A percentile compares a stretch with the other conserved stretches of the same genome.
phyloP scores from a whole-genome alignment of 2,329 filamentous ascomycete species.

The Alternaria brassicicola region DNA sequence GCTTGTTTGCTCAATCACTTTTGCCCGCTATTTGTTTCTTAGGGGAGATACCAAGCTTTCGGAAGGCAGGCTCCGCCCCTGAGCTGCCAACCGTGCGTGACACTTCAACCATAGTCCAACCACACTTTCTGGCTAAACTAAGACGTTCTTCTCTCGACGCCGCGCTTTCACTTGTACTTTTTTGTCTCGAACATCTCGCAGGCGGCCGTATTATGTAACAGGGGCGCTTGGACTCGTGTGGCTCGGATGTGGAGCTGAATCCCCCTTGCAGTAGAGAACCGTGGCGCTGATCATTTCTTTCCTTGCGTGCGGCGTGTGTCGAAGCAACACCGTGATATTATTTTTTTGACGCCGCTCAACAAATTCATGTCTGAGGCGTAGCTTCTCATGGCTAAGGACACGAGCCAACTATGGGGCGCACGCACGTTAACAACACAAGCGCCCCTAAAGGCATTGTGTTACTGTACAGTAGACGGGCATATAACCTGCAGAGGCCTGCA shows the following conservation, averaged over 20 bases:
- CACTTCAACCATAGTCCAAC: background rate
- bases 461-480: background rate
- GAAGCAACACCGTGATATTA: background rate
- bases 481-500: background rate
- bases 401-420: slow-evolving; percentile 1
- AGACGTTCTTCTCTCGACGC: background rate
- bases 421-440: background rate
- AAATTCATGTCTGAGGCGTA: background rate
- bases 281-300: slow-evolving; percentile 4
- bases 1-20: slow-evolving; percentile 1
- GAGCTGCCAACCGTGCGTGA: background rate
- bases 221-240: background rate
- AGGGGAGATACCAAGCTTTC: slow-evolving; percentile 1
- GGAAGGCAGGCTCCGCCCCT: background rate
- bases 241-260: background rate
- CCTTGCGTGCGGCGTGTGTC: background rate
- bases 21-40: background rate
- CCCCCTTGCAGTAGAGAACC: background rate
- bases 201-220: background rate
- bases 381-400: background rate
- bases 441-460: background rate
- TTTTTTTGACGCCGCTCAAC: background rate
- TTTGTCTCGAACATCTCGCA: background rate
- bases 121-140: background rate
- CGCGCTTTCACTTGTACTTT: background rate